phyloP scores from a whole-genome alignment of 2,329 filamentous ascomycete species.

The Cercospora nicotianae region DNA sequence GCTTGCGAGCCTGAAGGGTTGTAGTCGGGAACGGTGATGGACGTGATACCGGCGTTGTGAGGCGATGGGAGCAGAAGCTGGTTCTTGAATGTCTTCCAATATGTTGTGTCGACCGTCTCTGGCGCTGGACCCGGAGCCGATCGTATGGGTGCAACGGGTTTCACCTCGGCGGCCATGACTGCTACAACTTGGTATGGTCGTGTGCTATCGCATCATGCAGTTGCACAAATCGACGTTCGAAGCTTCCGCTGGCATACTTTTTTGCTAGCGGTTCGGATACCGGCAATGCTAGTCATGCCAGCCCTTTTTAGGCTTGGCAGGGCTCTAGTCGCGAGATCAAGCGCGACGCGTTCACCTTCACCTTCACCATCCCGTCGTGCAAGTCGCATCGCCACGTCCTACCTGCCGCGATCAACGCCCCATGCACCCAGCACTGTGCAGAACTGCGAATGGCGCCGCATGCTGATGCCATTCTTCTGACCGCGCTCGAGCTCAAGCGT shows the following conservation, averaged over 20 bases:
- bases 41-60: slow-evolving; percentile 83
- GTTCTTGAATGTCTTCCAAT: slow-evolving; percentile 95
- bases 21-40: slow-evolving; percentile 60
- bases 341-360: no score
- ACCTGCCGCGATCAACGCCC: no score
- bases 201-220: slow-evolving; percentile 7
- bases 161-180: slow-evolving; percentile 80
- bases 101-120: slow-evolving; percentile 86
- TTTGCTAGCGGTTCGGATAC: slow-evolving; percentile 5
- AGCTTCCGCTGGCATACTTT: slow-evolving; percentile 10
- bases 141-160: slow-evolving; percentile 76
- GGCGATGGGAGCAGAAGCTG: slow-evolving; percentile 87
- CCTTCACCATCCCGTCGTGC: no score
- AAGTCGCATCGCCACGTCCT: no score
- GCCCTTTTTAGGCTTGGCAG: background rate
- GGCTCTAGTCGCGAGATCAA: no score
- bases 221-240: background rate
- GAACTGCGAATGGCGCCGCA: no score
- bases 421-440: no score
- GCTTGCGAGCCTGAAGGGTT: slow-evolving; percentile 42
- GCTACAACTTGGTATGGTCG: background rate
- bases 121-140: slow-evolving; percentile 79
- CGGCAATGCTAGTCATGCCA: background rate
- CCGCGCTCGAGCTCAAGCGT: no score
- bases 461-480: no score